Evolutionary conservation across 331 rosid genomes (phyloP).

Genomic region (Malus hybrid): DNA sequence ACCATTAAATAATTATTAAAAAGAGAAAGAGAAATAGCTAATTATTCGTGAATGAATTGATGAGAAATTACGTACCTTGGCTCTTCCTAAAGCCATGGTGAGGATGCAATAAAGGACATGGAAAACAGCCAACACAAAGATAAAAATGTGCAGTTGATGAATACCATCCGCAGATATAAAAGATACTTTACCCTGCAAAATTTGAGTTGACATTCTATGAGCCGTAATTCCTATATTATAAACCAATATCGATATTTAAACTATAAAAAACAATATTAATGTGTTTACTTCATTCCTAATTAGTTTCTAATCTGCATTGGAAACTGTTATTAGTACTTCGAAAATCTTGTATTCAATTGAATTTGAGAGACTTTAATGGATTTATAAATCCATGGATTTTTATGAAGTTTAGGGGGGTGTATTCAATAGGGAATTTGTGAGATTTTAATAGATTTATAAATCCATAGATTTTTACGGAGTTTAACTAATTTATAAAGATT

Average conservation of each 20-base stretch:
- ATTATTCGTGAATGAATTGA: background rate
- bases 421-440: too few relatives aligned
- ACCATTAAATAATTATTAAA: background rate
- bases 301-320: background rate
- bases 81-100: slow-evolving; percentile 63
- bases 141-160: slow-evolving; percentile 88
- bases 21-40: background rate
- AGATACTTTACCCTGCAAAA: slow-evolving; percentile 57
- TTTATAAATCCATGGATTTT: too few relatives aligned
- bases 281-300: background rate
- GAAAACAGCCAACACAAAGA: slow-evolving; percentile 68
- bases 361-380: too few relatives aligned
- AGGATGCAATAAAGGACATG: slow-evolving; percentile 67
- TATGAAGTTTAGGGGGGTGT: too few relatives aligned
- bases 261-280: background rate
- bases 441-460: too few relatives aligned
- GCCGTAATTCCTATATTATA: background rate
- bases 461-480: too few relatives aligned
- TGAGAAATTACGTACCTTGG: slow-evolving; percentile 37
- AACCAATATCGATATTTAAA: too few relatives aligned
- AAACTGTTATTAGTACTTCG: fast-evolving
- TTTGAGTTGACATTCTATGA: background rate
- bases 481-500: too few relatives aligned
- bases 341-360: too few relatives aligned
- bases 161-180: slow-evolving; percentile 64